A percentile compares a stretch with the other conserved stretches of the same genome.
Evolutionary conservation across 2,329 filamentous ascomycete genomes (phyloP).

Genomic region (Orbilia ellipsospora): DNA sequence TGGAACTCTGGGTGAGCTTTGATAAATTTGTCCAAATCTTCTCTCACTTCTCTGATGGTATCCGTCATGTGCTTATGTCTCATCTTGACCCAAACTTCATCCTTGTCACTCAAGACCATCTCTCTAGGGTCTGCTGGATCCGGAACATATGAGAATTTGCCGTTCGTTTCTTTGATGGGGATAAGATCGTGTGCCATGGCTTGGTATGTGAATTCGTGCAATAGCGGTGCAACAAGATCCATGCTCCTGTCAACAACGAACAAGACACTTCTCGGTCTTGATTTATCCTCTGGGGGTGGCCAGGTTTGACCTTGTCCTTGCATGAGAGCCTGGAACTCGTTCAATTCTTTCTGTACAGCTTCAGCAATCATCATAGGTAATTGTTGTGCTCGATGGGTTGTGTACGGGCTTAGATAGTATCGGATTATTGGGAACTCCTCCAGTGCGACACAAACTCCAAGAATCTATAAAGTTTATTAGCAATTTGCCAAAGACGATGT

Average conservation of each 20-base stretch:
- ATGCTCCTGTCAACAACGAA: constrained; percentile 91
- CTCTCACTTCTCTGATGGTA: constrained; percentile 90
- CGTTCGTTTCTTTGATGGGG: constrained; percentile 83
- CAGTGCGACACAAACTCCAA: constrained; percentile 87
- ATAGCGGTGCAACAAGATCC: constrained; percentile 85
- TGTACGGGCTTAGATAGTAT: constrained; percentile 77
- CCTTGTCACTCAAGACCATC: constrained; percentile 88
- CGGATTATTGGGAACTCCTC: constrained; percentile 93
- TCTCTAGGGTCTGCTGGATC: constrained; percentile 80
- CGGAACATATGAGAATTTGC: constrained; percentile 82
- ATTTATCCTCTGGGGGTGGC: constrained; percentile 58
- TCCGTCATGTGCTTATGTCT: constrained; percentile 98
- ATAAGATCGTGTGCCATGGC: constrained; percentile 96
- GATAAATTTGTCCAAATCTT: constrained; percentile 91
- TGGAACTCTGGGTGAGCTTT: constrained; percentile 92
- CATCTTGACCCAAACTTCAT: constrained; percentile 95
- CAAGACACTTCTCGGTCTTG: constrained; percentile 82
- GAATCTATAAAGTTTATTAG: constrained; percentile 69
- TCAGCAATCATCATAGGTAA: constrained; percentile 87
- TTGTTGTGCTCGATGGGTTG: constrained; percentile 86
- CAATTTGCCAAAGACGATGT: background rate
- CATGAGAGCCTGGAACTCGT: constrained; percentile 76
- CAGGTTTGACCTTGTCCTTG: constrained; percentile 59
- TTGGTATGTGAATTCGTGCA: constrained; percentile 98
- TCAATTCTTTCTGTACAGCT: constrained; percentile 90